Evolutionary conservation across 176 grass and related monocot genomes (phyloP).

Genomic region (Lolium rigidum): DNA sequence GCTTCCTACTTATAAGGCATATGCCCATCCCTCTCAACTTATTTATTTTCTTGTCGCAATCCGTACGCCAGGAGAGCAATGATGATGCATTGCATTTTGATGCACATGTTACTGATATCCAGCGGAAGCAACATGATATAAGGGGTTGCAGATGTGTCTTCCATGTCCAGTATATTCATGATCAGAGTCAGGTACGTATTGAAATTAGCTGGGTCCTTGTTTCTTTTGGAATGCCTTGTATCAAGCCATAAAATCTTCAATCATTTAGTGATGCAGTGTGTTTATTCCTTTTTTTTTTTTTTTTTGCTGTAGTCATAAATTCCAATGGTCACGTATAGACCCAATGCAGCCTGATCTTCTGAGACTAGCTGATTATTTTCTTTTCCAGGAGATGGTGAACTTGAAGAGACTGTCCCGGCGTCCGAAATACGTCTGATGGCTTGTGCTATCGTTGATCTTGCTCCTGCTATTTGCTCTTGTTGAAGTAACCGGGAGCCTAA

Average conservation of each 20-base stretch:
- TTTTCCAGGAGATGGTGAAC: conserved; percentile 65
- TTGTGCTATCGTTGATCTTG: background rate
- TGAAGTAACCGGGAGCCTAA: conserved; percentile 18
- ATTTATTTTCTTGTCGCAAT: conserved; percentile 23
- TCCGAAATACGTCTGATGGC: conserved; percentile 51
- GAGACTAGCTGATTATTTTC: background rate
- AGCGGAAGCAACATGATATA: conserved; percentile 86
- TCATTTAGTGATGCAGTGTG: background rate
- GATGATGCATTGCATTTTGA: conserved; percentile 88
- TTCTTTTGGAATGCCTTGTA: background rate
- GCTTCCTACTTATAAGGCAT: background rate
- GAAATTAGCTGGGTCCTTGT: background rate
- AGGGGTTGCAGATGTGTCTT: conserved; percentile 94
- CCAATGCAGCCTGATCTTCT: background rate
- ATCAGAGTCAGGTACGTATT: conserved; percentile 67
- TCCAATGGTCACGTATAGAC: background rate
- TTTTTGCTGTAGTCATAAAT: background rate
- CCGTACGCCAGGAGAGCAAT: conserved; percentile 62
- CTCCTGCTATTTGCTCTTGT: background rate
- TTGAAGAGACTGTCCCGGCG: conserved; percentile 66
- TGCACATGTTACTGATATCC: conserved; percentile 72
- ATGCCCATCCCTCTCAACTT: background rate
- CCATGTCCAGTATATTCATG: conserved; percentile 81
- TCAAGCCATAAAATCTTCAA: background rate
- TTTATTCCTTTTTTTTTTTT: background rate